A percentile compares a stretch with the other conserved stretches of the same genome.
Evolutionary conservation across 1,139 yeast genomes (phyloP).

Genomic region (Candida dubliniensis): DNA sequence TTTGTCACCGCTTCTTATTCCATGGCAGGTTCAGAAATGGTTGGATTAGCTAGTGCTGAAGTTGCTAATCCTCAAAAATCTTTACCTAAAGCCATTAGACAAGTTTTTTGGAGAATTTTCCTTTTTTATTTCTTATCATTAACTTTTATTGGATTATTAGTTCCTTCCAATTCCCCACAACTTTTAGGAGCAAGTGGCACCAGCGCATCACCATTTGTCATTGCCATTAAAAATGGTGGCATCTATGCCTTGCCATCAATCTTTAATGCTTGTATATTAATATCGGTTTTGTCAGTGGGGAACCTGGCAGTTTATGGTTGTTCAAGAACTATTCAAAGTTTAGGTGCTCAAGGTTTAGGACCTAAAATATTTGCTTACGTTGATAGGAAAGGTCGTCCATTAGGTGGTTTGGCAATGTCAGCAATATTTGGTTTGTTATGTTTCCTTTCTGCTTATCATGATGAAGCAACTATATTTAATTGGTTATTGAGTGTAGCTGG

Average conservation of each 20-base stretch:
- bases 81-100: slow-evolving; percentile 43
- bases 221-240: slow-evolving; percentile 57
- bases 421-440: slow-evolving; percentile 40
- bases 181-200: slow-evolving; percentile 33
- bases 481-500: slow-evolving; percentile 48
- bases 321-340: slow-evolving; percentile 41
- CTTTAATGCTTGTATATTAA: slow-evolving; percentile 43
- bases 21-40: slow-evolving; percentile 48
- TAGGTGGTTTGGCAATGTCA: slow-evolving; percentile 35
- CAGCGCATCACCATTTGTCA: slow-evolving; percentile 55
- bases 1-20: slow-evolving; percentile 46
- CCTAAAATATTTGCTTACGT: slow-evolving; percentile 37
- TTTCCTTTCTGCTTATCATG: slow-evolving; percentile 40
- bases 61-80: slow-evolving; percentile 34
- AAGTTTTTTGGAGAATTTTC: slow-evolving; percentile 46
- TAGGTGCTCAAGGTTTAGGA: slow-evolving; percentile 44
- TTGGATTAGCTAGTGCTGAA: slow-evolving; percentile 48
- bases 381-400: slow-evolving; percentile 43
- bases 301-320: slow-evolving; percentile 48
- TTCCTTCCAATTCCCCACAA: slow-evolving; percentile 32
- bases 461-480: slow-evolving; percentile 36
- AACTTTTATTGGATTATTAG: slow-evolving; percentile 39
- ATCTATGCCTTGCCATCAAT: slow-evolving; percentile 44
- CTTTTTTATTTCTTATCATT: slow-evolving; percentile 42
- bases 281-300: slow-evolving; percentile 44